Conservation (phyloP, 306 rosid species). For the Medicago truncatula region MtrunA17r5.0-ANR NC_053042.1:36375501-36376000, state of each 20-base stretch:
- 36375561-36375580: background rate
- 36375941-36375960: too few relatives aligned
- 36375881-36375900: too few relatives aligned
- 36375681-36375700: constrained; percentile 52
- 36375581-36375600: background rate
- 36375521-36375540: constrained; percentile 67
- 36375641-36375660: constrained; percentile 58
- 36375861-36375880: too few relatives aligned
- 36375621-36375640: background rate
- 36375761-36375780: constrained; percentile 38
- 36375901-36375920: too few relatives aligned
- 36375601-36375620: background rate
- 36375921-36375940: too few relatives aligned
- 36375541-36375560: constrained; percentile 18
- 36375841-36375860: too few relatives aligned
- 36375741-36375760: constrained; percentile 37
- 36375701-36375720: constrained; percentile 65
- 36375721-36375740: constrained; percentile 62
- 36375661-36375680: constrained; percentile 64
- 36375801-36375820: background rate
- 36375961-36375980: too few relatives aligned
- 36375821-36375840: too few relatives aligned
- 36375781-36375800: background rate
- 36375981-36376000: too few relatives aligned
- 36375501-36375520: constrained; percentile 49